Percentiles rank a stretch among this genome's conserved stretches.
phyloP scores from a whole-genome alignment of 2,329 filamentous ascomycete species.

The Ophiostoma triangulosporum region DNA sequence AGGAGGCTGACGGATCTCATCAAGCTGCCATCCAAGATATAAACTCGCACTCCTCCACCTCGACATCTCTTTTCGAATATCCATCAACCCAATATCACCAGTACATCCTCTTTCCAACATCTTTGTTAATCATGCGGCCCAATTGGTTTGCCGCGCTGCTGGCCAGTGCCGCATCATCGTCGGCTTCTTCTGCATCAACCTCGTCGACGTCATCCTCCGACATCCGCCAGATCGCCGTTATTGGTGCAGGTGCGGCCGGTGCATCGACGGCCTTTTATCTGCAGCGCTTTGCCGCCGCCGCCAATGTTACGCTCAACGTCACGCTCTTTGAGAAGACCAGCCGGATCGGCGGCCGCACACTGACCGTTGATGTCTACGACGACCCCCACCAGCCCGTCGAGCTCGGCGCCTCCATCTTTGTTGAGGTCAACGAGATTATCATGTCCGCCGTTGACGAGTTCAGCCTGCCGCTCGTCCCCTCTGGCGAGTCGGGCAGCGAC shows the following conservation, averaged over 20 bases:
- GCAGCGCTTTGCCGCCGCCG: constrained; percentile 50
- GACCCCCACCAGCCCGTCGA: constrained; percentile 59
- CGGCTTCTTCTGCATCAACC: not conserved
- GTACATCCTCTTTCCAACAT: not conserved
- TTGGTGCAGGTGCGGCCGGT: constrained; percentile 78
- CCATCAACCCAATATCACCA: not conserved
- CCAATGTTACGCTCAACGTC: constrained; percentile 55
- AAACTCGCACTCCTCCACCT: no score
- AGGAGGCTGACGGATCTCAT: no score
- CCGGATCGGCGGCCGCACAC: constrained; percentile 73
- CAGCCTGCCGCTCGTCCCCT: constrained; percentile 44
- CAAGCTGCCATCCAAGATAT: not conserved
- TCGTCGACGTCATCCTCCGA: not conserved
- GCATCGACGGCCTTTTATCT: constrained; percentile 79
- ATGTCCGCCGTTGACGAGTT: constrained; percentile 59
- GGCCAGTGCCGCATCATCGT: not conserved
- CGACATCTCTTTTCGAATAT: no score
- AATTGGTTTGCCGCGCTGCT: not conserved
- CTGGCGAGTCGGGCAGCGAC: constrained; percentile 20
- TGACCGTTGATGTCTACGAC: constrained; percentile 67
- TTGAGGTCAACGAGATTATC: constrained; percentile 71
- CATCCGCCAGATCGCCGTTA: not conserved
- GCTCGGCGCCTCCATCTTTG: constrained; percentile 85
- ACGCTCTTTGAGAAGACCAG: constrained; percentile 73
- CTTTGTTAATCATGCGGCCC: not conserved